phyloP scores from a whole-genome alignment of 441 rosid species.

The Pelargonium citronellum region DNA sequence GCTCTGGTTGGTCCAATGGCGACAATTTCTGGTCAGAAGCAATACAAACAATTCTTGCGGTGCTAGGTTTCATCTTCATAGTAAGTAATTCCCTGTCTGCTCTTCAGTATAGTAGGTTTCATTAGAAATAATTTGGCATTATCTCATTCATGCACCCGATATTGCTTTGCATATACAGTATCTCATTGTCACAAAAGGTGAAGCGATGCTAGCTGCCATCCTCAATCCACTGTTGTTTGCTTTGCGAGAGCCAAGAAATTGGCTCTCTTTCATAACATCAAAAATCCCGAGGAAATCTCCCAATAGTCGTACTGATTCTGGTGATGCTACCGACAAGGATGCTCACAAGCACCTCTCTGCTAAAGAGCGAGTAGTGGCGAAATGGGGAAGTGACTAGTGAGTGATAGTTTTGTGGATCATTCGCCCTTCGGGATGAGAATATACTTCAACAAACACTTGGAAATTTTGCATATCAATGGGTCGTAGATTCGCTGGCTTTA shows the following conservation, averaged over 20 bases:
- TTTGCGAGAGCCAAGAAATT: conserved; percentile 58
- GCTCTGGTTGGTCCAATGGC: conserved; percentile 68
- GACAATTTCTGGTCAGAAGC: conserved; percentile 75
- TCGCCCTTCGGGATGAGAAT: background rate
- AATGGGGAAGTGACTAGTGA: conserved; percentile 75
- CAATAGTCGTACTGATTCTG: conserved; percentile 20
- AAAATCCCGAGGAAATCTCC: conserved; percentile 35
- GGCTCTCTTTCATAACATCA: conserved; percentile 43
- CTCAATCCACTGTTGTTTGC: conserved; percentile 63
- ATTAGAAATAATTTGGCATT: background rate
- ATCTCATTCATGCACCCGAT: background rate
- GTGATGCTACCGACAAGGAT: conserved; percentile 31
- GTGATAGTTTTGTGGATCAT: conserved; percentile 28
- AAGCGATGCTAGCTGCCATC: conserved; percentile 54
- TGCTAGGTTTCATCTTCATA: conserved; percentile 57
- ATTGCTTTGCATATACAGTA: conserved; percentile 39
- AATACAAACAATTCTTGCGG: conserved; percentile 53
- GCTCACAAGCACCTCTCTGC: conserved; percentile 42
- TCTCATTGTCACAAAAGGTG: conserved; percentile 66
- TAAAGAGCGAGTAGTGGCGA: conserved; percentile 62
- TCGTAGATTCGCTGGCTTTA: no score
- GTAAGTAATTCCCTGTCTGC: conserved; percentile 34
- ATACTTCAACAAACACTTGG: no score
- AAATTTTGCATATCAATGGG: no score
- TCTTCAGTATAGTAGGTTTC: background rate